These are phyloP conservation scores for Yarrowia sp. DNA, from an alignment of 805 yeast genomes.

Conservation along the genomic window DNA sequence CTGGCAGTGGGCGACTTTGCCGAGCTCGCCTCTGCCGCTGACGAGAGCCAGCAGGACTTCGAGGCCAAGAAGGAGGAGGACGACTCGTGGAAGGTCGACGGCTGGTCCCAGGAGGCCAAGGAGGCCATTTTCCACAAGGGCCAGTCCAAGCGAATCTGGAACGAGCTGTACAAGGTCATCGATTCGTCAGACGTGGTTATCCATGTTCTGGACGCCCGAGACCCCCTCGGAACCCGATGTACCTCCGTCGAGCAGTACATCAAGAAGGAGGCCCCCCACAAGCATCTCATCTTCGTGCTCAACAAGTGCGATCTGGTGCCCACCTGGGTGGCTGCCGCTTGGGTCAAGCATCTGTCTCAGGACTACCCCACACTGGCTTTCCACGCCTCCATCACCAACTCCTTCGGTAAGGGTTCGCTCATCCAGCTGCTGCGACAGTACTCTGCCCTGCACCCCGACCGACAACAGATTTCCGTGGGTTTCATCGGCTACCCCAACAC, in stretches of 20 bases:
- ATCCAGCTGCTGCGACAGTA: constrained; percentile 93
- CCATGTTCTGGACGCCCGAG: constrained; percentile 96
- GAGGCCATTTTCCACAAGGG: constrained; percentile 96
- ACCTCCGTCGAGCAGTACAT: constrained; percentile 89
- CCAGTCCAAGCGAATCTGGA: constrained; percentile 98
- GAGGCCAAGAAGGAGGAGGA: constrained; percentile 79
- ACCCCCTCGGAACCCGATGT: constrained; percentile 95
- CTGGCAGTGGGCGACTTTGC: constrained; percentile 73
- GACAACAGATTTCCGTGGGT: constrained; percentile 95
- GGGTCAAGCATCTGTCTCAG: constrained; percentile 94
- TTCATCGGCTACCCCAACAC: constrained; percentile 97
- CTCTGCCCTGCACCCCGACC: constrained; percentile 82
- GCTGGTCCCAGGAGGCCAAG: constrained; percentile 84
- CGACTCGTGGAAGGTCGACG: constrained; percentile 60
- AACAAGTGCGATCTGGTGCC: constrained; percentile 98
- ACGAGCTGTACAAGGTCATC: constrained; percentile 92
- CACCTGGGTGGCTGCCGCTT: constrained; percentile 99
- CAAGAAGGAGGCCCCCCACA: constrained; percentile 91
- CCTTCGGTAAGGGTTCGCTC: constrained; percentile 95
- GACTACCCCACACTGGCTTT: constrained; percentile 93
- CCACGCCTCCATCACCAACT: constrained; percentile 95
- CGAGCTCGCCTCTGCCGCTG: constrained; percentile 65
- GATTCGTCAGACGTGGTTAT: constrained; percentile 97
- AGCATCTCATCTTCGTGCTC: constrained; percentile 88
- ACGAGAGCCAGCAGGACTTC: constrained; percentile 54